These are phyloP conservation scores for Colletotrichum tropicicola DNA, from an alignment of 2,329 filamentous ascomycete genomes.

Conservation along the genomic window DNA sequence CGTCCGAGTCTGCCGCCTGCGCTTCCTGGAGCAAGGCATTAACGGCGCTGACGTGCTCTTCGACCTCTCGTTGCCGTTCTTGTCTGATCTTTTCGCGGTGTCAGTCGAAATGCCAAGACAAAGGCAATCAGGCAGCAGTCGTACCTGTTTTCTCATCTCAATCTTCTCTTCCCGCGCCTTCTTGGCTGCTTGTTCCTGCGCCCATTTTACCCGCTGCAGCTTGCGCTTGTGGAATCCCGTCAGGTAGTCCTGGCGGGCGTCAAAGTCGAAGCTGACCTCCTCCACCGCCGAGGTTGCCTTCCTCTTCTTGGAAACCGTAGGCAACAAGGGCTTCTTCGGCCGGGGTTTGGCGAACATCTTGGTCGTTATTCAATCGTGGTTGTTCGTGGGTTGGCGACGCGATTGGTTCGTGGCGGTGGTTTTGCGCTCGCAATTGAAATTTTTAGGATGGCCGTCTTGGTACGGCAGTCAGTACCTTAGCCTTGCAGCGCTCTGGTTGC, in stretches of 20 bases:
- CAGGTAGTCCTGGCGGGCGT: slow-evolving; percentile 84
- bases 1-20: slow-evolving; percentile 54
- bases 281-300: slow-evolving; percentile 70
- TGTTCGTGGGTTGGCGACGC: not conserved
- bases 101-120: not conserved
- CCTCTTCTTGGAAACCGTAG: slow-evolving; percentile 71
- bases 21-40: slow-evolving; percentile 74
- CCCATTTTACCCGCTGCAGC: slow-evolving; percentile 82
- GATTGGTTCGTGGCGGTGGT: slow-evolving; percentile 17
- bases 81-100: slow-evolving; percentile 74
- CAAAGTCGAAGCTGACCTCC: slow-evolving; percentile 86
- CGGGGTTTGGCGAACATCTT: slow-evolving; percentile 66
- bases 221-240: slow-evolving; percentile 99
- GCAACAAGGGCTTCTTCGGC: slow-evolving; percentile 65
- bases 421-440: slow-evolving; percentile 1
- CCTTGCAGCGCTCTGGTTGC: slow-evolving; percentile 12
- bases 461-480: not conserved
- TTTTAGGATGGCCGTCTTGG: slow-evolving; percentile 10
- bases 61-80: slow-evolving; percentile 81
- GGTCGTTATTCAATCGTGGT: slow-evolving; percentile 6
- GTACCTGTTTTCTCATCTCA: slow-evolving; percentile 78
- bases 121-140: not conserved
- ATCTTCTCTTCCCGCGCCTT: slow-evolving; percentile 82
- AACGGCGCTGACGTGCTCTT: slow-evolving; percentile 82
- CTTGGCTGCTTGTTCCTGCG: slow-evolving; percentile 82